phyloP scores from a whole-genome alignment of 352 stramenopile species.

The Phytopythium chamaehyphon region DNA sequence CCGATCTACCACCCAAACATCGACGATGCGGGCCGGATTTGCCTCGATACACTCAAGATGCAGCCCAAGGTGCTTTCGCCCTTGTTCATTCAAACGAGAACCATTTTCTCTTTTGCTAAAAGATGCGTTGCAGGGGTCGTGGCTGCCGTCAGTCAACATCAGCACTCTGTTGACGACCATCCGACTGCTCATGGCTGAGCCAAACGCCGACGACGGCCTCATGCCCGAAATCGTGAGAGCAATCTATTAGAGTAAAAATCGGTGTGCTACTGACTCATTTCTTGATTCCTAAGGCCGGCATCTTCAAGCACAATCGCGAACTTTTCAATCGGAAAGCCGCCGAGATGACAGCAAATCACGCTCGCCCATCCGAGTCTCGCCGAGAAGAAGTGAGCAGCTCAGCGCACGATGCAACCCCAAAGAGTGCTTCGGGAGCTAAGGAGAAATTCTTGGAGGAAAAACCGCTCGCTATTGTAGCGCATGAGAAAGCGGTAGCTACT shows the following conservation, averaged over 20 bases:
- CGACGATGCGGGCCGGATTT: conserved; percentile 85
- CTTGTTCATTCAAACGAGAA: neutral
- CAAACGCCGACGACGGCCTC: conserved; percentile 88
- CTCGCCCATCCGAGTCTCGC: conserved; percentile 14
- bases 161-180: conserved; percentile 89
- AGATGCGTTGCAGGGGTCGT: conserved; percentile 57
- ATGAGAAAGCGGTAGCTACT: neutral
- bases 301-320: conserved; percentile 76
- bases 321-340: conserved; percentile 61
- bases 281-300: conserved; percentile 37
- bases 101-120: conserved; percentile 3
- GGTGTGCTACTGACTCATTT: neutral
- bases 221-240: conserved; percentile 84
- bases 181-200: conserved; percentile 87
- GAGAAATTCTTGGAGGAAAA: no score
- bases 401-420: neutral
- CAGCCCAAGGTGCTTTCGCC: conserved; percentile 57
- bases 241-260: neutral
- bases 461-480: neutral
- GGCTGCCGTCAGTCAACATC: conserved; percentile 91
- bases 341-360: conserved; percentile 58
- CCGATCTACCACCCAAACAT: conserved; percentile 87
- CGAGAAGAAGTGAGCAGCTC: neutral
- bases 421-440: no score
- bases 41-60: conserved; percentile 91